Conservation (phyloP, 192 early-diverging fungal genomes). For the Coemansia asiatica region DNA sequence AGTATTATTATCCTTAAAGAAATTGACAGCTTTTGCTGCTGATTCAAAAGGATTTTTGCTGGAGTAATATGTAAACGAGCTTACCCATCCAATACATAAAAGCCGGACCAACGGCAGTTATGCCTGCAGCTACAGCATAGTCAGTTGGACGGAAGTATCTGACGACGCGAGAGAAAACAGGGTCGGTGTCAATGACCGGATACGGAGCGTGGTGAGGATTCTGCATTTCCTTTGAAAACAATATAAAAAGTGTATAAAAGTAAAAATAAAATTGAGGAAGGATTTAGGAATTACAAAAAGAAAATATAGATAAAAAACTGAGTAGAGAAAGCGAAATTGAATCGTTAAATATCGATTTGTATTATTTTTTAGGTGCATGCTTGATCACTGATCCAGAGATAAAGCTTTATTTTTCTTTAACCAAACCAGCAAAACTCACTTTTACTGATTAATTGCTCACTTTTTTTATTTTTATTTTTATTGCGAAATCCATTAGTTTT, state of each 20-base stretch:
- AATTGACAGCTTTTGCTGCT: too few relatives aligned
- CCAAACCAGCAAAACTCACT: too few relatives aligned
- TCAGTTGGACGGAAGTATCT: slow-evolving; percentile 87
- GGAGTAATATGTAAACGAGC: neutral
- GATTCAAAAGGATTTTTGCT: neutral
- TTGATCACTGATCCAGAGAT: too few relatives aligned
- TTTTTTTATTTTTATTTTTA: neutral
- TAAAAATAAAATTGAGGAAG: neutral
- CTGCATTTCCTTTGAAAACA: slow-evolving; percentile 12
- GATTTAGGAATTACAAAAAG: neutral
- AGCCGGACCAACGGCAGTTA: slow-evolving; percentile 71
- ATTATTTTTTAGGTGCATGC: too few relatives aligned
- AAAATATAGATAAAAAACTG: neutral
- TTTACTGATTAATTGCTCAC: neutral
- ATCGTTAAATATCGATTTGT: too few relatives aligned
- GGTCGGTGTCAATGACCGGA: slow-evolving; percentile 86
- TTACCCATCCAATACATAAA: slow-evolving; percentile 76
- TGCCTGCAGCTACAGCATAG: slow-evolving; percentile 62
- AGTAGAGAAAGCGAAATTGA: neutral
- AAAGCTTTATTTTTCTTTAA: too few relatives aligned
- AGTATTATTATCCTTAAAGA: neutral
- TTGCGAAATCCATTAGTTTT: neutral
- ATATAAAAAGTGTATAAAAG: neutral
- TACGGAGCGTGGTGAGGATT: slow-evolving; percentile 61
- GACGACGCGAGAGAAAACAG: slow-evolving; percentile 85